phyloP scores from a whole-genome alignment of 2,329 filamentous ascomycete genomes.

The Seiridium cupressi region DNA sequence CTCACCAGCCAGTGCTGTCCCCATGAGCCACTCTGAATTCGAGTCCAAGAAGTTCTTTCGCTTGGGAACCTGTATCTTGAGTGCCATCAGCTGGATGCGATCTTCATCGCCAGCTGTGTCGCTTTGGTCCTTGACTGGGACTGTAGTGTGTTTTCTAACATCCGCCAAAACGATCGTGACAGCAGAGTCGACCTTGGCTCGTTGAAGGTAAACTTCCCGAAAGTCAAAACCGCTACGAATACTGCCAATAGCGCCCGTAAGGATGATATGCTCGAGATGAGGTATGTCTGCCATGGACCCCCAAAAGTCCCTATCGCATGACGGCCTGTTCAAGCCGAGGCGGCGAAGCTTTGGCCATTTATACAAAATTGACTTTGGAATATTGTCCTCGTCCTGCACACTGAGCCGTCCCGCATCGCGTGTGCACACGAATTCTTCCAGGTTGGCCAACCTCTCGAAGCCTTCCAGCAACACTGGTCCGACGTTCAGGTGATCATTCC shows the following conservation, averaged over 20 bases:
- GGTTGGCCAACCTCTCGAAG: conserved; percentile 37
- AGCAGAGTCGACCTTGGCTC: not conserved
- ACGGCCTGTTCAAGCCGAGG: conserved; percentile 6
- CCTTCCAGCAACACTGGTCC: conserved; percentile 41
- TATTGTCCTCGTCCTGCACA: conserved; percentile 1
- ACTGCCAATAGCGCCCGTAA: not conserved
- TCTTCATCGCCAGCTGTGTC: not conserved
- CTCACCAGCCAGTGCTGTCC: conserved; percentile 1
- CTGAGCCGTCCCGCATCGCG: conserved; percentile 25
- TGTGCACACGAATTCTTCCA: conserved; percentile 48
- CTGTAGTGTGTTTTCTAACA: not conserved
- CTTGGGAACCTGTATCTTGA: not conserved
- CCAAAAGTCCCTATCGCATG: conserved; percentile 6
- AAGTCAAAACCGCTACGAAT: not conserved
- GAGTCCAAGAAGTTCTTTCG: conserved; percentile 6
- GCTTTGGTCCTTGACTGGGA: not conserved
- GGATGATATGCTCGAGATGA: conserved; percentile 3
- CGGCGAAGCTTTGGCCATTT: conserved; percentile 7
- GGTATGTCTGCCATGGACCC: conserved; percentile 5
- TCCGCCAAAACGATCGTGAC: conserved; percentile 4
- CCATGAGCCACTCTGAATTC: conserved; percentile 5
- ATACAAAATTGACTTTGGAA: not conserved
- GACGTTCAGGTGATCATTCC: conserved; percentile 39
- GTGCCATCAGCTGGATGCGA: not conserved
- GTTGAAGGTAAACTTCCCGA: not conserved